Evolutionary conservation across 2,329 filamentous ascomycete genomes (phyloP).

Genomic region (Verticillium tricorpus): DNA sequence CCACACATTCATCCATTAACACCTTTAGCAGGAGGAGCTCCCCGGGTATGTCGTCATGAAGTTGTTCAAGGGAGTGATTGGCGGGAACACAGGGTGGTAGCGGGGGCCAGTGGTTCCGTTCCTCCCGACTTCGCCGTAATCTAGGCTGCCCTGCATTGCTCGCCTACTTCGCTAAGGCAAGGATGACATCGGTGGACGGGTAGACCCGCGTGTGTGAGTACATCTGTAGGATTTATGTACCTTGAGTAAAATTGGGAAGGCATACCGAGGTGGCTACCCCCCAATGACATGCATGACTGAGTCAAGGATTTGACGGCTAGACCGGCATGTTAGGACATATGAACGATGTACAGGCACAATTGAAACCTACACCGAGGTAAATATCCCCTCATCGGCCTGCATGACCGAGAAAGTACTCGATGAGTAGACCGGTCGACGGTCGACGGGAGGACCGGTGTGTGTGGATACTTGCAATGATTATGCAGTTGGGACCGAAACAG

Average conservation of each 20-base stretch:
- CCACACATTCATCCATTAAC: no score
- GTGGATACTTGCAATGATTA: not conserved
- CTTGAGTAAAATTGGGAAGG: not conserved
- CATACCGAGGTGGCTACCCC: not conserved
- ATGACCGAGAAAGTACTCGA: no score
- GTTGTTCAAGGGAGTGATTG: not conserved
- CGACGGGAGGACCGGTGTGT: not conserved
- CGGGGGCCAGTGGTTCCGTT: not conserved
- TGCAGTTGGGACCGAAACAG: not conserved
- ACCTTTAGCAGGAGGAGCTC: no score
- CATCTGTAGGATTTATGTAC: not conserved
- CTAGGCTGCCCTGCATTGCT: no score
- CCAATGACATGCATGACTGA: not conserved
- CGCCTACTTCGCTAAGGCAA: no score
- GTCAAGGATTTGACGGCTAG: not conserved
- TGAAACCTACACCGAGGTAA: no score
- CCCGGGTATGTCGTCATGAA: not conserved
- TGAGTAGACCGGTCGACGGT: no score
- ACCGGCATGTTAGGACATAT: no score
- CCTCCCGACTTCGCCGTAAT: no score
- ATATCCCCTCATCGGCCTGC: no score
- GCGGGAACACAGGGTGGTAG: not conserved
- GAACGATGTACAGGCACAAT: no score
- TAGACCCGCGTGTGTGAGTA: not conserved
- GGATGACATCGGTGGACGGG: not conserved